These are phyloP conservation scores for Casuarina cunninghamiana DNA, from an alignment of 306 rosid genomes.

Conservation along the genomic window DNA sequence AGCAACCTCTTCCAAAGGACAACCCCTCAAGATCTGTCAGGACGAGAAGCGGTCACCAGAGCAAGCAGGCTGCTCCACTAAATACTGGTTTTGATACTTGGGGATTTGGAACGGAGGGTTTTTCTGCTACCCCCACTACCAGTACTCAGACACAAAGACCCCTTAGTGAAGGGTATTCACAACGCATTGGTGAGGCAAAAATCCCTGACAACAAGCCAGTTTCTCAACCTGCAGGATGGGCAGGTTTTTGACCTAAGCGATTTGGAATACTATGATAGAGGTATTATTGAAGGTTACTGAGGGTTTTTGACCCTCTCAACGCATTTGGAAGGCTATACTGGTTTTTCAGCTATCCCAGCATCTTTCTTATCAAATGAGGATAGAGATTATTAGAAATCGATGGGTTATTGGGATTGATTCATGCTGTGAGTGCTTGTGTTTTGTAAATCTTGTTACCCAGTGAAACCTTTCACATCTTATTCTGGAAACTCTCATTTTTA, in stretches of 20 bases:
- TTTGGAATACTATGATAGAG: constrained; percentile 20
- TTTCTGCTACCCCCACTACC: constrained; percentile 55
- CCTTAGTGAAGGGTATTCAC: constrained; percentile 48
- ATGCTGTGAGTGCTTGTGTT: constrained; percentile 47
- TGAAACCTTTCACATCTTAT: constrained; percentile 33
- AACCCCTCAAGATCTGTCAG: constrained; percentile 63
- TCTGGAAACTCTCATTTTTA: constrained; percentile 15
- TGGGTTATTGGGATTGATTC: constrained; percentile 31
- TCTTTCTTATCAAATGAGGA: constrained; percentile 23
- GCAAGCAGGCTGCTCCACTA: constrained; percentile 44
- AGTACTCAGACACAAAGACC: constrained; percentile 51
- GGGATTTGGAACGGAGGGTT: constrained; percentile 81
- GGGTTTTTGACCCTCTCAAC: no score
- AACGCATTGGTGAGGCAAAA: constrained; percentile 46
- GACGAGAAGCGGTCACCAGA: constrained; percentile 60
- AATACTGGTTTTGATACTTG: constrained; percentile 60
- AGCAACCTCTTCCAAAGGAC: constrained; percentile 43
- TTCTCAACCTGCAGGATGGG: constrained; percentile 98
- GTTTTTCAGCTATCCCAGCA: not conserved
- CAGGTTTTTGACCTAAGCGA: constrained; percentile 63
- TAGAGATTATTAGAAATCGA: constrained; percentile 19
- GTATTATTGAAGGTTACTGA: constrained; percentile 14
- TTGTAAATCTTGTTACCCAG: constrained; percentile 27
- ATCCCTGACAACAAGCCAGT: constrained; percentile 49
- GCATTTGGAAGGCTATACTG: no score